Percentiles rank a stretch among this genome's conserved stretches.
phyloP scores from a whole-genome alignment of 768 basidiomycete species.

The Terana coerulea region DNA sequence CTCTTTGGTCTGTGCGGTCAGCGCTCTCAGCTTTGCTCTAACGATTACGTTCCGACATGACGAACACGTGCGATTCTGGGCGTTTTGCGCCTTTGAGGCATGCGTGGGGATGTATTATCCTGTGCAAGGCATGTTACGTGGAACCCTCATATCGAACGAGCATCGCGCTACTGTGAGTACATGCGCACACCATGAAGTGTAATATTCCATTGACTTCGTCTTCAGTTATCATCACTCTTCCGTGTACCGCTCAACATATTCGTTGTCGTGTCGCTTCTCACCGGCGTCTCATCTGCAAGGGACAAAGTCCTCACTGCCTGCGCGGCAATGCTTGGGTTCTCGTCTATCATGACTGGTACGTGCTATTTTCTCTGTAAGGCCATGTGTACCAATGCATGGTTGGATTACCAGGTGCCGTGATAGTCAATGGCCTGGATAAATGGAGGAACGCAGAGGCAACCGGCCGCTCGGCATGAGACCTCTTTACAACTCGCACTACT shows the following conservation, averaged over 20 bases:
- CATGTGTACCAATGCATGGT: not conserved
- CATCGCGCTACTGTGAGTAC: slow-evolving; percentile 64
- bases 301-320: slow-evolving; percentile 56
- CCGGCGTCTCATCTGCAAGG: slow-evolving; percentile 64
- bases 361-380: slow-evolving; percentile 24
- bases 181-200: too few relatives aligned
- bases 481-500: too few relatives aligned
- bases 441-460: slow-evolving; percentile 1
- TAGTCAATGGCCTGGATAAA: slow-evolving; percentile 15
- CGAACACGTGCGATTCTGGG: slow-evolving; percentile 59
- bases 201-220: too few relatives aligned
- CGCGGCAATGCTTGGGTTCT: slow-evolving; percentile 52
- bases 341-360: slow-evolving; percentile 52
- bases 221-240: slow-evolving; percentile 64
- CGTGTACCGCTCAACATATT: slow-evolving; percentile 74
- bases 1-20: slow-evolving; percentile 55
- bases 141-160: slow-evolving; percentile 63
- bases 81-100: slow-evolving; percentile 72
- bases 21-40: slow-evolving; percentile 51
- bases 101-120: slow-evolving; percentile 82
- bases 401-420: slow-evolving; percentile 4
- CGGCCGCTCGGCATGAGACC: slow-evolving; percentile 1
- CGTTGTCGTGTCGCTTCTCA: slow-evolving; percentile 65
- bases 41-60: slow-evolving; percentile 38
- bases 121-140: slow-evolving; percentile 70